A percentile compares a stretch with the other conserved stretches of the same genome.
Conservation (phyloP, 495 filamentous ascomycete genomes). For the Chaetomidium leptoderma region DNA sequence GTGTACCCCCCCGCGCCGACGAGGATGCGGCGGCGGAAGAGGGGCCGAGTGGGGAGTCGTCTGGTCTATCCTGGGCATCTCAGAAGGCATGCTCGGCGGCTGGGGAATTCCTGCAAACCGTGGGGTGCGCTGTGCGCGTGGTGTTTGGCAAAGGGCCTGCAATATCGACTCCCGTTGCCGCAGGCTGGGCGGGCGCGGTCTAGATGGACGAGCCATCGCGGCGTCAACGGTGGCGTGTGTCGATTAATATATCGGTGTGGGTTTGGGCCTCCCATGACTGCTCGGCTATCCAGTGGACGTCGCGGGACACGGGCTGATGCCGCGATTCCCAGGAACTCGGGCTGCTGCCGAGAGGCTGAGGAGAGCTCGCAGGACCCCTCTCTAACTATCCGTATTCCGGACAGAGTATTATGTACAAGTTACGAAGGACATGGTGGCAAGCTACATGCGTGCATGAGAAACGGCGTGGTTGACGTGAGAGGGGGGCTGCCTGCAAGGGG, state of each 20-base stretch:
- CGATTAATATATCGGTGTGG: slow-evolving; percentile 28
- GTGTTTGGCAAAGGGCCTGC: slow-evolving; percentile 1
- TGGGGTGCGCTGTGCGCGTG: no score
- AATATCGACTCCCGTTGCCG: slow-evolving; percentile 8
- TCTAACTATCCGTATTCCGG: no score
- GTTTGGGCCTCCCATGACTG: slow-evolving; percentile 23
- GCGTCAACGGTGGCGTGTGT: slow-evolving; percentile 9
- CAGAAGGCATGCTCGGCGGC: neutral
- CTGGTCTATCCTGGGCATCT: no score
- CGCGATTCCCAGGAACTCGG: slow-evolving; percentile 2
- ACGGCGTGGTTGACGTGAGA: no score
- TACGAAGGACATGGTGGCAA: no score
- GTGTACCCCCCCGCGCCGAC: neutral
- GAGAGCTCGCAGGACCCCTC: neutral
- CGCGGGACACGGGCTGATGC: neutral
- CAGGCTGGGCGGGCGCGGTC: slow-evolving; percentile 11
- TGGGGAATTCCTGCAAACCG: neutral
- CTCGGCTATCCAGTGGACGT: slow-evolving; percentile 5
- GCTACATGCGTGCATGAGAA: no score
- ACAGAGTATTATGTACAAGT: no score
- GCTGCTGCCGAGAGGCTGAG: slow-evolving; percentile 6
- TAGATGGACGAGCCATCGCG: slow-evolving; percentile 12
- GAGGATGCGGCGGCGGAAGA: neutral
- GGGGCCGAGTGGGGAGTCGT: no score
- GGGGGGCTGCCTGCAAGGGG: no score